A percentile compares a stretch with the other conserved stretches of the same genome.
Evolutionary conservation across 2,329 filamentous ascomycete genomes (phyloP).

Genomic region (Hirsutella thompsonii): DNA sequence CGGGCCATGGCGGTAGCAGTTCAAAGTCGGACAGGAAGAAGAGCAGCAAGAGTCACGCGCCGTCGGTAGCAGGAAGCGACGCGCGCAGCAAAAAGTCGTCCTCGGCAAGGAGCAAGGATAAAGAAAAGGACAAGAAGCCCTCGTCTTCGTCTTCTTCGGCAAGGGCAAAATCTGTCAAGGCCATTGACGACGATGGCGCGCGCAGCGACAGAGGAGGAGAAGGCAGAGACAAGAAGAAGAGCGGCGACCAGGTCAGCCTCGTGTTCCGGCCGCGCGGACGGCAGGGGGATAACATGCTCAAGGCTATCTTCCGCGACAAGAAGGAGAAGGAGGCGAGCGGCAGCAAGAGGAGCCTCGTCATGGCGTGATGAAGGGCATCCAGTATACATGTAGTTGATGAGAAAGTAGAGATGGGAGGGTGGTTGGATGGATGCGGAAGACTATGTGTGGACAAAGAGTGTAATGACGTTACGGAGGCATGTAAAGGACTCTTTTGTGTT

Average conservation of each 20-base stretch:
- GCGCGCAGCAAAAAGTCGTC: slow-evolving; percentile 16
- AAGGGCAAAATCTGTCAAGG: slow-evolving; percentile 17
- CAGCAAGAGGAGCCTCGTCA: slow-evolving; percentile 13
- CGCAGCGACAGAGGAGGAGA: slow-evolving; percentile 14
- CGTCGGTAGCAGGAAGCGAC: slow-evolving; percentile 19
- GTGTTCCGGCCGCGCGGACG: slow-evolving; percentile 34
- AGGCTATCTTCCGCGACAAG: slow-evolving; percentile 44
- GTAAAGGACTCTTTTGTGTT: too few relatives aligned
- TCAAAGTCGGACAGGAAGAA: slow-evolving; percentile 11
- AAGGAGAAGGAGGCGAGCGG: slow-evolving; percentile 29
- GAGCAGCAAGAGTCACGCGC: slow-evolving; percentile 3
- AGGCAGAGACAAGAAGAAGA: too few relatives aligned
- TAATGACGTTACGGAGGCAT: too few relatives aligned
- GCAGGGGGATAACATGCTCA: slow-evolving; percentile 37
- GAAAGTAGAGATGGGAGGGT: too few relatives aligned
- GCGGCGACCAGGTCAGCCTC: slow-evolving; percentile 21
- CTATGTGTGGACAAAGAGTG: too few relatives aligned
- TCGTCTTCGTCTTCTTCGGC: slow-evolving; percentile 6
- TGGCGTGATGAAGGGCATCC: too few relatives aligned
- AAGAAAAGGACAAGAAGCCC: background rate
- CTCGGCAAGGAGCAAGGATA: background rate
- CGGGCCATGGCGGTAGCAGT: too few relatives aligned
- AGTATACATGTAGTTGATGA: too few relatives aligned
- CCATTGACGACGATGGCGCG: slow-evolving; percentile 22
- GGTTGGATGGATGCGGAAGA: too few relatives aligned